Conservation (phyloP, 2,329 filamentous ascomycete genomes). For the Hypoxylon sp. region DNA sequence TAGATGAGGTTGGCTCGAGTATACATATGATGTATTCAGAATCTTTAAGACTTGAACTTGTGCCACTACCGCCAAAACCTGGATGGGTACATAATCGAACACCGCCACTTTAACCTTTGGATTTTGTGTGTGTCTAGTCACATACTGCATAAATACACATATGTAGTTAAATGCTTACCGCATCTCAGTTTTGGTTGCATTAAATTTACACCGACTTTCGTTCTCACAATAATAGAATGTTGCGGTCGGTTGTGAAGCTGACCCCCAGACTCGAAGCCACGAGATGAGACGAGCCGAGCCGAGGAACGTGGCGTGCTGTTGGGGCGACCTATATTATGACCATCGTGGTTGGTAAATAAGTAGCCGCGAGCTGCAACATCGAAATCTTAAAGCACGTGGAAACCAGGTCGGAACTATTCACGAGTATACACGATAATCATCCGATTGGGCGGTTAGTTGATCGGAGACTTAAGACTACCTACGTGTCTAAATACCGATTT, state of each 20-base stretch:
- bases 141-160: too few species aligned
- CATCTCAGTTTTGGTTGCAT: too few species aligned
- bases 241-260: too few species aligned
- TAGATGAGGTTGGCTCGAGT: neutral
- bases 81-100: neutral
- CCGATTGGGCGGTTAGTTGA: conserved; percentile 3
- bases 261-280: too few species aligned
- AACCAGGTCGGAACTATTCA: conserved; percentile 1
- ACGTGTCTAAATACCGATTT: neutral
- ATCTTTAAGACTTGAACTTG: conserved; percentile 1
- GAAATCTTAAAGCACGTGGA: conserved; percentile 10
- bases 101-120: neutral
- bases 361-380: too few species aligned
- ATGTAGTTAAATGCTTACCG: too few species aligned
- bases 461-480: conserved; percentile 1
- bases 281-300: too few species aligned
- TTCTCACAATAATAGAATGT: too few species aligned
- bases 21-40: conserved; percentile 9
- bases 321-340: neutral
- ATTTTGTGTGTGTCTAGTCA: too few species aligned
- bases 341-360: too few species aligned
- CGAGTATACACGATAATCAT: conserved; percentile 4
- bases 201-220: too few species aligned
- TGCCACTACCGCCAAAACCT: conserved; percentile 9
- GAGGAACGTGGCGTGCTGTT: too few species aligned